These are phyloP conservation scores for Lachancea thermotolerans DNA, from an alignment of 805 yeast species.

Conservation along the genomic window DNA sequence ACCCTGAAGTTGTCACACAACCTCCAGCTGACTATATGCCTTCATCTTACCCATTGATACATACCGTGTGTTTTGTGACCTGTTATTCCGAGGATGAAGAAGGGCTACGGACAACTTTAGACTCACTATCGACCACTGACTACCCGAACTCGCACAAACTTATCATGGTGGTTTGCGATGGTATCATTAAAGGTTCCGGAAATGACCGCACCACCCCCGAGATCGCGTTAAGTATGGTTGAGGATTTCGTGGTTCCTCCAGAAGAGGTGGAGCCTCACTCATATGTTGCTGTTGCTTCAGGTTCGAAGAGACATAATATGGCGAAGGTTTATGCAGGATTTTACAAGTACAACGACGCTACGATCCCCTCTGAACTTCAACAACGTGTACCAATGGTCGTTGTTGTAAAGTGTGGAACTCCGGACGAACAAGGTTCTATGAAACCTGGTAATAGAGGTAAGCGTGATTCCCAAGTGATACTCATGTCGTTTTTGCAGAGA, in stretches of 20 bases:
- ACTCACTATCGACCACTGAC: constrained; percentile 90
- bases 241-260: constrained; percentile 59
- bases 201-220: constrained; percentile 86
- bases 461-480: constrained; percentile 86
- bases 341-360: constrained; percentile 72
- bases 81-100: constrained; percentile 91
- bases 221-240: constrained; percentile 80
- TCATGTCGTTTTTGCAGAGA: constrained; percentile 85
- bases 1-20: constrained; percentile 79
- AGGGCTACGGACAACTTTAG: constrained; percentile 81
- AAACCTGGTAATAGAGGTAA: constrained; percentile 95
- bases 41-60: constrained; percentile 70
- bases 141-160: constrained; percentile 93
- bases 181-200: constrained; percentile 90
- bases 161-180: constrained; percentile 83
- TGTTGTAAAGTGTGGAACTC: constrained; percentile 84
- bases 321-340: constrained; percentile 95
- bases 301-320: constrained; percentile 93
- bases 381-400: constrained; percentile 75
- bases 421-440: constrained; percentile 59
- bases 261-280: constrained; percentile 78
- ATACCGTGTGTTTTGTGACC: constrained; percentile 71
- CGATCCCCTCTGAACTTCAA: constrained; percentile 75
- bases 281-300: constrained; percentile 93
- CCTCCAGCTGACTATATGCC: constrained; percentile 90